Evolutionary conservation across 306 rosid genomes (phyloP).

Genomic region (Lathyrus aphaca): DNA sequence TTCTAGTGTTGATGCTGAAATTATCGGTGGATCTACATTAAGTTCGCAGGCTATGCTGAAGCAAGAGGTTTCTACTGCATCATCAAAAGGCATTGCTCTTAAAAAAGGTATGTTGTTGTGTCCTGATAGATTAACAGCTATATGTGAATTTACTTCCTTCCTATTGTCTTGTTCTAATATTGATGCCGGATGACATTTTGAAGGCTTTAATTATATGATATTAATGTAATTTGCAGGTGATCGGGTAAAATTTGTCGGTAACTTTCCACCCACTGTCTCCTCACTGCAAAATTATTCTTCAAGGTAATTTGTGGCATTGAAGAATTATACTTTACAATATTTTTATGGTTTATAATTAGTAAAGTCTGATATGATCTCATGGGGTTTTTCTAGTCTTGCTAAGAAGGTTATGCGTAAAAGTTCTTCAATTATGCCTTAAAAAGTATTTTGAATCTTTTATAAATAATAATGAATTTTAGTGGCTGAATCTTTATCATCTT

Average conservation of each 20-base stretch:
- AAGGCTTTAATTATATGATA: constrained; percentile 15
- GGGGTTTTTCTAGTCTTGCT: constrained; percentile 8
- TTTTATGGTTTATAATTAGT: constrained; percentile 19
- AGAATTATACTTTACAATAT: neutral
- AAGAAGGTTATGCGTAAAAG: constrained; percentile 2
- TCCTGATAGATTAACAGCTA: constrained; percentile 19
- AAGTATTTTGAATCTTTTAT: constrained; percentile 6
- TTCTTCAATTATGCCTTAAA: constrained; percentile 2
- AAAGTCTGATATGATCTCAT: constrained; percentile 16
- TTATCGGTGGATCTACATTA: constrained; percentile 72
- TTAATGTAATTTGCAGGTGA: constrained; percentile 66
- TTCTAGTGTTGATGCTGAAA: constrained; percentile 92
- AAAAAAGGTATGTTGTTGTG: constrained; percentile 57
- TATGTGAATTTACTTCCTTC: constrained; percentile 17
- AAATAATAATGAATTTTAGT: constrained; percentile 7
- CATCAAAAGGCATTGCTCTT: constrained; percentile 70
- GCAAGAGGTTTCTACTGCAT: constrained; percentile 89
- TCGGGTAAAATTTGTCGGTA: constrained; percentile 82
- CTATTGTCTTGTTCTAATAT: constrained; percentile 27
- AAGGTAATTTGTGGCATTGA: constrained; percentile 52
- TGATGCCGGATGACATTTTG: constrained; percentile 18
- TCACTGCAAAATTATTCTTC: constrained; percentile 52
- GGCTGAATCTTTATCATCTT: constrained; percentile 6
- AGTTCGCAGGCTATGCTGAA: constrained; percentile 83
- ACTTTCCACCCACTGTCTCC: constrained; percentile 48